A percentile compares a stretch with the other conserved stretches of the same genome.
phyloP scores from a whole-genome alignment of 768 basidiomycete genomes.

The Boletus reticuloceps region DNA sequence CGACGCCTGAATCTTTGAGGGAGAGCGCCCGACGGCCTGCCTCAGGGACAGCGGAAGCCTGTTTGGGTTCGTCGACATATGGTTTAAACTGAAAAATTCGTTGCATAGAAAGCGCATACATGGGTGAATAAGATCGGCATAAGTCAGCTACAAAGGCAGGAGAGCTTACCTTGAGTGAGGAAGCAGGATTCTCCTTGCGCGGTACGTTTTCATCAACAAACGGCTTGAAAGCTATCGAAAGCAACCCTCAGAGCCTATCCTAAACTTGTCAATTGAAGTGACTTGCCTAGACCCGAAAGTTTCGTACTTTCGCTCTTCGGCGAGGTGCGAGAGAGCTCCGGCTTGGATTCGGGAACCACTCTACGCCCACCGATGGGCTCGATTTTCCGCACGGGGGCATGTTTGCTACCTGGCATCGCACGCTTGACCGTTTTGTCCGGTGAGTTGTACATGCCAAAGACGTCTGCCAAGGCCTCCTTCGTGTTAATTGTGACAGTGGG shows the following conservation, averaged over 20 bases:
- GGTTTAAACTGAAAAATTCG: slow-evolving; percentile 54
- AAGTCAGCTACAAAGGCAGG: background rate
- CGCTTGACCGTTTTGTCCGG: slow-evolving; percentile 70
- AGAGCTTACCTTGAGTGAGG: slow-evolving; percentile 20
- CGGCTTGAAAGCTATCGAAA: slow-evolving; percentile 49
- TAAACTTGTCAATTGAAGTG: slow-evolving; percentile 3
- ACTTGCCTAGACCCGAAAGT: slow-evolving; percentile 38
- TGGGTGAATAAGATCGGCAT: slow-evolving; percentile 7
- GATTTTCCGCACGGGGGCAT: slow-evolving; percentile 67
- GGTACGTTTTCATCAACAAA: slow-evolving; percentile 62
- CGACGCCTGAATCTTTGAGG: slow-evolving; percentile 42
- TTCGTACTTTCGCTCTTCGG: slow-evolving; percentile 22
- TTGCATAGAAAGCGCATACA: background rate
- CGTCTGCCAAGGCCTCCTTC: slow-evolving; percentile 89
- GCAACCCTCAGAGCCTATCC: slow-evolving; percentile 9
- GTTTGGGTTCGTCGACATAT: slow-evolving; percentile 55
- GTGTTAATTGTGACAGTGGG: slow-evolving; percentile 96
- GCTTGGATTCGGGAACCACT: slow-evolving; percentile 17
- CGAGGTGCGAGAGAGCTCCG: slow-evolving; percentile 37
- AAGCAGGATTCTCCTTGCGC: slow-evolving; percentile 42
- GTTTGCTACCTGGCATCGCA: slow-evolving; percentile 61
- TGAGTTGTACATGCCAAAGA: slow-evolving; percentile 95
- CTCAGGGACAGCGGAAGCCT: slow-evolving; percentile 36
- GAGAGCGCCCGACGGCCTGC: slow-evolving; percentile 44
- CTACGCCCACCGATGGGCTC: slow-evolving; percentile 47